These are phyloP conservation scores for Shiraia sp. DNA, from an alignment of 2,329 filamentous ascomycete genomes.

Conservation along the genomic window DNA sequence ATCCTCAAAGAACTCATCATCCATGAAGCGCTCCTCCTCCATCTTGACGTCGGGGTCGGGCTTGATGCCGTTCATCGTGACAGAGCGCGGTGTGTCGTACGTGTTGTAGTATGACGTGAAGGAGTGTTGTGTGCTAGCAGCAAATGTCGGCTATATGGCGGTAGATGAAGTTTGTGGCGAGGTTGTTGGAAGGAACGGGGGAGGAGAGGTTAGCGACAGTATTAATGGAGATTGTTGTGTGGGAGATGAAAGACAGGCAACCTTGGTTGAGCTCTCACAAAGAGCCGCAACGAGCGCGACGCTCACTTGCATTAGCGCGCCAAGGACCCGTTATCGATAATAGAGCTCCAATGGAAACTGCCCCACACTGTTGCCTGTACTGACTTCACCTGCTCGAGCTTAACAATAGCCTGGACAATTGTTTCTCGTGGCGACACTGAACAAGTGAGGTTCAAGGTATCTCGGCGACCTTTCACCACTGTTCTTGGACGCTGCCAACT, in stretches of 20 bases:
- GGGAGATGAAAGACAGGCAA: background rate
- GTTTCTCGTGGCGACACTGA: background rate
- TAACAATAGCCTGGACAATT: background rate
- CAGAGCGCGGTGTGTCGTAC: conserved; percentile 2
- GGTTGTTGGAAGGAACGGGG: background rate
- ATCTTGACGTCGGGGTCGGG: conserved; percentile 43
- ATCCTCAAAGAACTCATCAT: conserved; percentile 50
- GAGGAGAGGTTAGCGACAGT: conserved; percentile 5
- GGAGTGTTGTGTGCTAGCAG: background rate
- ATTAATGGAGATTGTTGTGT: background rate
- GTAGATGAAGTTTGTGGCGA: conserved; percentile 1
- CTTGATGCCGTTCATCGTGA: conserved; percentile 47
- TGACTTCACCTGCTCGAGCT: background rate
- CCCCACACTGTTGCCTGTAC: conserved; percentile 1
- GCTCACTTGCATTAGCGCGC: conserved; percentile 19
- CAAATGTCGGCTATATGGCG: background rate
- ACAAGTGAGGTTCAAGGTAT: no score
- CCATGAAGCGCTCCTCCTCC: conserved; percentile 44
- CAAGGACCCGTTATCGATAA: conserved; percentile 23
- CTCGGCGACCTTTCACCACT: no score
- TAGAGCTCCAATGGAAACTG: background rate
- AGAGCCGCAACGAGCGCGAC: conserved; percentile 14
- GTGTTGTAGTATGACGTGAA: conserved; percentile 2
- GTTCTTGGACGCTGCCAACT: background rate
- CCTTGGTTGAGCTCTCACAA: conserved; percentile 6